Evolutionary conservation across 2,329 filamentous ascomycete species (phyloP), one percentile per base, ranked within the genome.

Genomic region (Colletotrichum noveboracense): DNA sequence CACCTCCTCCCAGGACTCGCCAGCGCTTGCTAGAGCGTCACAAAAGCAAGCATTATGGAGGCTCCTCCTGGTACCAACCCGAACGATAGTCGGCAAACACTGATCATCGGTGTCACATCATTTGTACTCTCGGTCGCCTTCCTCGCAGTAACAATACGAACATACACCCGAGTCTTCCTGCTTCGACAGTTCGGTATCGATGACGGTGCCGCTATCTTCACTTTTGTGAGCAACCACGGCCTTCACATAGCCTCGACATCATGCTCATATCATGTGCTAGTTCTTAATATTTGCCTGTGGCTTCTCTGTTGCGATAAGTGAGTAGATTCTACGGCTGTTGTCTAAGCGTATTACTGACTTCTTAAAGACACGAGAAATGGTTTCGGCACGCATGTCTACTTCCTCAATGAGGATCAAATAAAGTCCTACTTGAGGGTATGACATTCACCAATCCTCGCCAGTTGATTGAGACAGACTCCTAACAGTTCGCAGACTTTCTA

Each of bases 181-280:
- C 75, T 82, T 12, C 70, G 79, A 43, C 79, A 80, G 36, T 70
- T 81, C 18, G 82, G 82, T 4, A 68, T 78, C 5, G 81, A 83
- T 36, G 82, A 82, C 61, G 77, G 67, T 62, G 72, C 77, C 9
- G 79, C 81, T 2, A 76, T 81, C 10, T 13, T 77, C 8, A 78
- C 81, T 5, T 70, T 82, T 48, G 81, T 83, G 61, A 67, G 77
- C 73, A 21, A 24, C 13, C 62, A 16, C 14, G 65, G 43, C n/a
- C 10, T 56, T 28, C n/a, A 8, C n/a, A 13, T 21, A n/a, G 4
- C 16, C 10, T 61, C 30, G 13, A 30, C 62, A 14, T 38, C 26
- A 18, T n/a, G n/a, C 26, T 64, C 5, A 38, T 58, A 16, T 3
- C 16, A 9, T 5, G 14, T 12, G 7, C 18, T 70, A 77, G 75